Evolutionary conservation across 129 eudicot species (phyloP).

Genomic region (Flaveria robusta): DNA sequence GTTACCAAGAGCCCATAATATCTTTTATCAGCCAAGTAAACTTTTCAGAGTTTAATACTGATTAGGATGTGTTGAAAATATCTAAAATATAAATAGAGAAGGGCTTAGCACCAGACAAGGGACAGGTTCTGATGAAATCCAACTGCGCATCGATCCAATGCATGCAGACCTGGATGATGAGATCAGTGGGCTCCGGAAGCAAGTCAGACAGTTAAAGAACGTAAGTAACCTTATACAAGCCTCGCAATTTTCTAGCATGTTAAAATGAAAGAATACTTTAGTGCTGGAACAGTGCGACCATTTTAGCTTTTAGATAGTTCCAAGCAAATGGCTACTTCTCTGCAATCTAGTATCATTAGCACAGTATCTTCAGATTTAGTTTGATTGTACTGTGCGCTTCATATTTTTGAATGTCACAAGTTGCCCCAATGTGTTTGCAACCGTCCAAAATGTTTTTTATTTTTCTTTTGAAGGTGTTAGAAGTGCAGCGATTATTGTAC

Average conservation of each 20-base stretch:
- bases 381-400: not conserved
- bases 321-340: conserved; percentile 6
- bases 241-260: not conserved
- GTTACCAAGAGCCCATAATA: conserved; percentile 1
- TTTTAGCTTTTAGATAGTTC: not conserved
- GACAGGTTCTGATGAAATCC: conserved; percentile 58
- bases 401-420: not conserved
- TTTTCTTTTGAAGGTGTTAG: not conserved
- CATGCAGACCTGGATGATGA: conserved; percentile 66
- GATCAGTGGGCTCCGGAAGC: conserved; percentile 65
- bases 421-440: not conserved
- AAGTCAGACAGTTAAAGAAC: conserved; percentile 67
- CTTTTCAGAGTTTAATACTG: not conserved
- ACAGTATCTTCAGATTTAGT: not conserved
- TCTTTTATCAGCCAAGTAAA: not conserved
- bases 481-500: too few relatives aligned
- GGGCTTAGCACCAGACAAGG: conserved; percentile 72
- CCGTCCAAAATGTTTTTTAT: not conserved
- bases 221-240: conserved; percentile 40
- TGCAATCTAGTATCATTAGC: not conserved
- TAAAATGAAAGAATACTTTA: conserved; percentile 2
- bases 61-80: not conserved
- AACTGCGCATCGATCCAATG: conserved; percentile 71
- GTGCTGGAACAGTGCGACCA: conserved; percentile 11
- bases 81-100: conserved; percentile 36